Conservation (phyloP, 345 rosid genomes). For the Camelina sativa region DNA sequence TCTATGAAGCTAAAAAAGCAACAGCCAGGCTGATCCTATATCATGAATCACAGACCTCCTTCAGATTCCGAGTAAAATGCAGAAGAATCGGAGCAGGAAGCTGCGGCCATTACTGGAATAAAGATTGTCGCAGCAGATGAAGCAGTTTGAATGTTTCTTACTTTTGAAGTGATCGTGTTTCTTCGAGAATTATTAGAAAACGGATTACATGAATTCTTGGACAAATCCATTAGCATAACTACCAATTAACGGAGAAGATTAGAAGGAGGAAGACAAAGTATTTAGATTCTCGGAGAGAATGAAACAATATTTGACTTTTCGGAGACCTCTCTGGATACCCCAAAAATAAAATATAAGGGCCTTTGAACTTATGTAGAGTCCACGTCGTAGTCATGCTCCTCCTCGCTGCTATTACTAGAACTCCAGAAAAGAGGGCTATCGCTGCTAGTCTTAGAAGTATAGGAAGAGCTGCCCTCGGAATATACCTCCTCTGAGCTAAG, state of each 20-base stretch:
- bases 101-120: no score
- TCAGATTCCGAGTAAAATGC: no score
- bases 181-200: no score
- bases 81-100: no score
- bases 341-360: not conserved
- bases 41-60: no score
- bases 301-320: not conserved
- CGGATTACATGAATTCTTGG: no score
- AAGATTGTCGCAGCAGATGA: no score
- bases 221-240: no score
- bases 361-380: not conserved
- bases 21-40: no score
- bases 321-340: not conserved
- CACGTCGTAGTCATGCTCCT: not conserved
- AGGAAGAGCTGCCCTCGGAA: slow-evolving; percentile 15
- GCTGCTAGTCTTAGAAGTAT: slow-evolving; percentile 17
- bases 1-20: no score
- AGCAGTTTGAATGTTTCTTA: no score
- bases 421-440: slow-evolving; percentile 8
- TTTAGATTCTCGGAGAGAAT: not conserved
- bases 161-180: no score
- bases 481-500: slow-evolving; percentile 32
- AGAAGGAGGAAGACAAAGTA: not conserved
- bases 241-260: not conserved
- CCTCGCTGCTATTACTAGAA: slow-evolving; percentile 24